Conservation (phyloP, 1,139 yeast genomes). For the Saccharomyces pastorianus region DNA sequence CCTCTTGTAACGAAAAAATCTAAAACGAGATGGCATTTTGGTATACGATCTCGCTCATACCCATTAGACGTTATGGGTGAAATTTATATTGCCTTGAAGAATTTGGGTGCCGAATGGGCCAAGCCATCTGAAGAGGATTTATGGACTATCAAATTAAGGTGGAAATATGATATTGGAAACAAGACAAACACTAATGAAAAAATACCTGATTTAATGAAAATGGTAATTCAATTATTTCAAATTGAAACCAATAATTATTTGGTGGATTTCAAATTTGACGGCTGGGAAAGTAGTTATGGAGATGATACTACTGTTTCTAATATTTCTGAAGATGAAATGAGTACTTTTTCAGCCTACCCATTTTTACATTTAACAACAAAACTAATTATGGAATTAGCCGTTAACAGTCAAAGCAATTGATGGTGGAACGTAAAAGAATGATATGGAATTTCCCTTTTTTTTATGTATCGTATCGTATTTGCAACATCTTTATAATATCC, state of each 20-base stretch:
- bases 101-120: constrained; percentile 96
- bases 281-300: constrained; percentile 61
- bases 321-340: constrained; percentile 54
- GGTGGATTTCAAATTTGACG: constrained; percentile 96
- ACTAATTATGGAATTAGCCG: constrained; percentile 93
- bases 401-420: constrained; percentile 47
- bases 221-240: constrained; percentile 94
- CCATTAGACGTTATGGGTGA: constrained; percentile 99
- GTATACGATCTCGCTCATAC: constrained; percentile 89
- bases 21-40: constrained; percentile 97
- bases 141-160: constrained; percentile 95
- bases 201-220: constrained; percentile 80
- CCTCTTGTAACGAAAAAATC: constrained; percentile 78
- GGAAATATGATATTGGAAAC: constrained; percentile 5
- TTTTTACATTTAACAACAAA: constrained; percentile 87
- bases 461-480: neutral
- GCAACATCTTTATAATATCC: neutral
- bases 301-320: constrained; percentile 29
- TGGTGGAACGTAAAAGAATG: neutral
- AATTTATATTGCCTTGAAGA: constrained; percentile 85
- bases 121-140: constrained; percentile 86
- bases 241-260: constrained; percentile 90
- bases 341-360: constrained; percentile 88
- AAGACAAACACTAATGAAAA: constrained; percentile 10
- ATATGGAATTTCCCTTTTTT: neutral